A percentile compares a stretch with the other conserved stretches of the same genome.
Conservation (phyloP, 2,329 filamentous ascomycete species). For the Chaetomium sp. region DNA sequence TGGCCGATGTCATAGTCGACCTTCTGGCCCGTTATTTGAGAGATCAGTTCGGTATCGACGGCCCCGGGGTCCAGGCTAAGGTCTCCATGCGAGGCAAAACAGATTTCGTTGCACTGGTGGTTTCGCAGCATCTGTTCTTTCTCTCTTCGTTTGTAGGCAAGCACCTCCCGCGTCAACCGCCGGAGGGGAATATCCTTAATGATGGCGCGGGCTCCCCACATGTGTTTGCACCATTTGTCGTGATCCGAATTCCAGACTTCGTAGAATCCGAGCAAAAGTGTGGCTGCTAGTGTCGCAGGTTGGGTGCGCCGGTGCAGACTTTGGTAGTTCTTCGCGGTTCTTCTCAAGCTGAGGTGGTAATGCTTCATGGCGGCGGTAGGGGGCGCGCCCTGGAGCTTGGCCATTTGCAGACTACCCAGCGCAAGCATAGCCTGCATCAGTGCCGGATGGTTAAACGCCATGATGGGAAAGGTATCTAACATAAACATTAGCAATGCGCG, state of each 20-base stretch:
- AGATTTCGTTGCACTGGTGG: constrained; percentile 30
- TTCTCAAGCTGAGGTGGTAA: constrained; percentile 81
- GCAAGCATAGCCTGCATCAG: constrained; percentile 90
- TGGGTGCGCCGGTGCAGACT: constrained; percentile 69
- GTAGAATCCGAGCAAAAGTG: constrained; percentile 83
- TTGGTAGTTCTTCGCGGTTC: constrained; percentile 74
- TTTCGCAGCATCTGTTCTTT: constrained; percentile 43
- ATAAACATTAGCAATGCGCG: constrained; percentile 15
- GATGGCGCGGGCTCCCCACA: constrained; percentile 80
- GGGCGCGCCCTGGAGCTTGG: constrained; percentile 73
- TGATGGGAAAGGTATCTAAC: constrained; percentile 75
- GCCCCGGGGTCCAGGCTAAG: constrained; percentile 17
- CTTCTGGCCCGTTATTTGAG: constrained; percentile 45
- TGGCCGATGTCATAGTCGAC: constrained; percentile 45
- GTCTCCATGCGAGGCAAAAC: constrained; percentile 27
- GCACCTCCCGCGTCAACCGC: constrained; percentile 70
- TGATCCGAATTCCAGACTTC: constrained; percentile 95
- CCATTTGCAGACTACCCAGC: constrained; percentile 82
- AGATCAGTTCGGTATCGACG: constrained; percentile 48
- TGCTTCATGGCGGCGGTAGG: constrained; percentile 85
- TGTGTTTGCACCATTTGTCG: constrained; percentile 91
- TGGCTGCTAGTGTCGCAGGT: constrained; percentile 83
- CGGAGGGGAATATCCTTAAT: constrained; percentile 80
- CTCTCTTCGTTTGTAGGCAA: constrained; percentile 59
- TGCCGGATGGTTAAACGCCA: constrained; percentile 82